Percentiles rank a stretch among this genome's conserved stretches.
phyloP scores from a whole-genome alignment of 176 grass and related monocot species.

The Zoysia pacifica region DNA sequence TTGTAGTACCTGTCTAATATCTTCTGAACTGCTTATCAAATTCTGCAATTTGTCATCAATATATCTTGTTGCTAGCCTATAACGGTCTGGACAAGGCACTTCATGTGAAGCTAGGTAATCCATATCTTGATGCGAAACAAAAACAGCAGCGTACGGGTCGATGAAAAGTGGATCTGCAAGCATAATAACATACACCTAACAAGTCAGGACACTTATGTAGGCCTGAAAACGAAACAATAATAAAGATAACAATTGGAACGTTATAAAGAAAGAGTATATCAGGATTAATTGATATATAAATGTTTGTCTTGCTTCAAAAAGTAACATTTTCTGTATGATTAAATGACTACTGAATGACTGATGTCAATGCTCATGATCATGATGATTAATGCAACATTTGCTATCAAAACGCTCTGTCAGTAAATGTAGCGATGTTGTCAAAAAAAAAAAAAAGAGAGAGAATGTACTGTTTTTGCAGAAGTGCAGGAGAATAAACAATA shows the following conservation, averaged over 20 bases:
- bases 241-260: neutral
- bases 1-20: conserved; percentile 76
- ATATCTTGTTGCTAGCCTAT: conserved; percentile 76
- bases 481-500: neutral
- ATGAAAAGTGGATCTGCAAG: conserved; percentile 85
- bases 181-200: conserved; percentile 21
- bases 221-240: conserved; percentile 1
- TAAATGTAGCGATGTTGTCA: neutral
- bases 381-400: neutral
- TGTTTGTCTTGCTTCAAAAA: neutral
- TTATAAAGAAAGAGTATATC: neutral
- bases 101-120: conserved; percentile 30
- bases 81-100: conserved; percentile 37
- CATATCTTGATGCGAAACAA: conserved; percentile 57
- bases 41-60: conserved; percentile 77
- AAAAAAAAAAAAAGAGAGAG: neutral
- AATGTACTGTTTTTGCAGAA: neutral
- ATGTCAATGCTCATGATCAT: neutral
- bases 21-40: conserved; percentile 54
- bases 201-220: conserved; percentile 3
- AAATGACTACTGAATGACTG: neutral
- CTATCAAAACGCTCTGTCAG: neutral
- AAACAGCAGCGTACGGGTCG: conserved; percentile 75
- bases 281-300: neutral
- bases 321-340: conserved; percentile 8